These are phyloP conservation scores for Crepidotus variabilis DNA, from an alignment of 768 basidiomycete genomes.

Conservation along the genomic window DNA sequence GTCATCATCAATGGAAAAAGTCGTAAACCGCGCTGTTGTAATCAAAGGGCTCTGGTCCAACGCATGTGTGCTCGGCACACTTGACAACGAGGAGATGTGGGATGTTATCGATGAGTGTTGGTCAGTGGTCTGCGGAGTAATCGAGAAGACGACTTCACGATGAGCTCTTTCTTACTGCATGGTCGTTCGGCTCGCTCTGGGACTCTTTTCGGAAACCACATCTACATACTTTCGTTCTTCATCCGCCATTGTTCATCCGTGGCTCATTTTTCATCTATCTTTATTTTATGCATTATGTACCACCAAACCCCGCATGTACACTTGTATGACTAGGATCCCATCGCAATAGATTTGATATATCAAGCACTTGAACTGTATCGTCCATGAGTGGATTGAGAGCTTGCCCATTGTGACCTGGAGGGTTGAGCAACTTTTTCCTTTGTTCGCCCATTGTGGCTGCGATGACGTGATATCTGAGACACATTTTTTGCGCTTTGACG, in stretches of 20 bases:
- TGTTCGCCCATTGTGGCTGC: not conserved
- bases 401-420: too few species aligned
- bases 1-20: conserved; percentile 1
- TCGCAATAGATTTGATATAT: not conserved
- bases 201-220: not conserved
- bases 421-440: not conserved
- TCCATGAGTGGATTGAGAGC: not conserved
- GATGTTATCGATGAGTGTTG: conserved; percentile 12
- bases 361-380: not conserved
- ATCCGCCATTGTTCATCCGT: not conserved
- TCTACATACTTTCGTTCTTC: not conserved
- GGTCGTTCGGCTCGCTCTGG: not conserved
- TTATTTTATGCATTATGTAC: conserved; percentile 11
- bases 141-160: conserved; percentile 5
- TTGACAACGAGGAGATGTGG: conserved; percentile 7
- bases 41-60: conserved; percentile 16
- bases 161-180: too few species aligned
- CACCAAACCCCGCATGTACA: conserved; percentile 6
- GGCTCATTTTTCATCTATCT: not conserved
- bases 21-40: conserved; percentile 2
- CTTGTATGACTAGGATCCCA: conserved; percentile 13
- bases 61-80: conserved; percentile 12
- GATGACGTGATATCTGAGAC: not conserved
- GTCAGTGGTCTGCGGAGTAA: conserved; percentile 2
- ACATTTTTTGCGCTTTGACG: not conserved